Evolutionary conservation across 371 early-diverging fungal genomes (phyloP), one percentile per base, ranked within the genome.

Genomic region (Rhizomucor pusillus): DNA sequence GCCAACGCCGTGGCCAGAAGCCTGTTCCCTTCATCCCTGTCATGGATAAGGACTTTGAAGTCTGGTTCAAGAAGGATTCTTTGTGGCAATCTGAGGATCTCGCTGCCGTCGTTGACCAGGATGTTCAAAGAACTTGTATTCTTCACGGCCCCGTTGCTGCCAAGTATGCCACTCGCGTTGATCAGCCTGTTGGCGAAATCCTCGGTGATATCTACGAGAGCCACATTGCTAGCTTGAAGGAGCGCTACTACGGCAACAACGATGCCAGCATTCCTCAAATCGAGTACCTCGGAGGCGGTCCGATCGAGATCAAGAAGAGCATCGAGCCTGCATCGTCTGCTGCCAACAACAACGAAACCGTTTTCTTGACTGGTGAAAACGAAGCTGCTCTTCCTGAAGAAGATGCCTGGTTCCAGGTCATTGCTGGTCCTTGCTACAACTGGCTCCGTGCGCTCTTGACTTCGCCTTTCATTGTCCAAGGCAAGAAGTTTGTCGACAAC

Each of bases 1-100:
- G 91, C 72, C 81, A 87, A 52, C 85, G 85, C 49, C 91, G 88
- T 29, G 85, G 85, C 43, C 89, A 90, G 60, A 95, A 94, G 81
- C 97, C 94, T 33, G 91, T 93, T 19, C 91, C 94, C 13, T 96
- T 94, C 70, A 89, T 97, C 45, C 95, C 94, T 16, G 86, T 90
- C 23, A 66, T 96, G 59, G 95, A 95, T 68, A 91, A 90, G 77
- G 89, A 91, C 67, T 93, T 97, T 69, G 93, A 93, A 67, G 80
- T 87, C 46, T 91, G 94, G 93, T 87, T 95, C 80, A 95, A 95
- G 86, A 97, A 97, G 87, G 97, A 97, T 71, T 91, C 92, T 29
- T 79, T 95, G 50, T 95, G 97, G 95, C 97, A 97, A 73, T 82
- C 91, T 7, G 97, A 97, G 73, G 91, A 94, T 57, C 70, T 95